These are phyloP conservation scores for Penicillium pulvis DNA, from an alignment of 495 filamentous ascomycete species.

Conservation along the genomic window DNA sequence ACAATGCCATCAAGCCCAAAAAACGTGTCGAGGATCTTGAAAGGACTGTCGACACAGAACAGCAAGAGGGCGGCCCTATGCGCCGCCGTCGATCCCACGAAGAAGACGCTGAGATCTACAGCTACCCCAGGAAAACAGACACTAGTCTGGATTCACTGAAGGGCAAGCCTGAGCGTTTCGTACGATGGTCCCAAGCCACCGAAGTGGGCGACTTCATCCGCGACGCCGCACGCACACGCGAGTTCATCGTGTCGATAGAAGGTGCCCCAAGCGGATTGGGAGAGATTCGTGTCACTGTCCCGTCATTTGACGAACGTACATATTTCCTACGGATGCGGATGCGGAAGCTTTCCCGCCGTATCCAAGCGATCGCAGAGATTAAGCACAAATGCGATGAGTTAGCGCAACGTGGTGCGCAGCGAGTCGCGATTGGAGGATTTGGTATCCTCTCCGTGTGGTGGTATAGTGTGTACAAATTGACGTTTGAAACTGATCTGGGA, in stretches of 20 bases:
- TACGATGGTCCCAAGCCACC: slow-evolving; percentile 88
- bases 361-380: slow-evolving; percentile 66
- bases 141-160: slow-evolving; percentile 21
- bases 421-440: slow-evolving; percentile 79
- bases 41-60: slow-evolving; percentile 9
- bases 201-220: slow-evolving; percentile 96
- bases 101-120: slow-evolving; percentile 39
- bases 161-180: slow-evolving; percentile 53
- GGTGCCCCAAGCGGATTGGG: slow-evolving; percentile 55
- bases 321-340: slow-evolving; percentile 79
- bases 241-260: slow-evolving; percentile 85
- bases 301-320: slow-evolving; percentile 85
- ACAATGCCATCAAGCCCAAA: slow-evolving; percentile 55
- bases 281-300: slow-evolving; percentile 80
- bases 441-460: slow-evolving; percentile 74
- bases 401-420: slow-evolving; percentile 74
- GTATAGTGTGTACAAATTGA: slow-evolving; percentile 73
- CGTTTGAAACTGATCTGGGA: slow-evolving; percentile 75
- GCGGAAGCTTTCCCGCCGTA: slow-evolving; percentile 66
- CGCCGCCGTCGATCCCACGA: slow-evolving; percentile 24
- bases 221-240: slow-evolving; percentile 78
- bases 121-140: slow-evolving; percentile 35
- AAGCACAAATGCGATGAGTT: slow-evolving; percentile 80
- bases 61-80: slow-evolving; percentile 5
- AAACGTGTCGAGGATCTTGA: slow-evolving; percentile 51